Percentiles rank a stretch among this genome's conserved stretches.
Conservation (phyloP, 345 rosid genomes). For the Hevea brasiliensis region DNA sequence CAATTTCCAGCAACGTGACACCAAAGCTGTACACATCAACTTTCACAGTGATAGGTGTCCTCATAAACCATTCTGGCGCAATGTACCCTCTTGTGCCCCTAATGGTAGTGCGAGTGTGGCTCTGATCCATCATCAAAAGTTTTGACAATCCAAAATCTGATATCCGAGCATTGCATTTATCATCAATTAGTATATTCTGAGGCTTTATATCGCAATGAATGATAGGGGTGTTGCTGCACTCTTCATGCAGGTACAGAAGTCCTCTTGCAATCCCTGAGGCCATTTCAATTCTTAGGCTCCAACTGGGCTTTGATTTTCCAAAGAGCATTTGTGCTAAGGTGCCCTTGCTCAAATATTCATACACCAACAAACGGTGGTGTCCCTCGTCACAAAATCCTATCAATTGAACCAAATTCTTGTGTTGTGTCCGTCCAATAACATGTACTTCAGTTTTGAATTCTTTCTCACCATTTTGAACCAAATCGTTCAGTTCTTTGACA, state of each 20-base stretch:
- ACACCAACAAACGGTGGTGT: constrained; percentile 24
- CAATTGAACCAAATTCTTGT: constrained; percentile 39
- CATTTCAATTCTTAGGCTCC: constrained; percentile 21
- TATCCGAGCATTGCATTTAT: constrained; percentile 5
- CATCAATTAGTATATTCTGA: constrained; percentile 23
- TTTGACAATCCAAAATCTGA: constrained; percentile 27
- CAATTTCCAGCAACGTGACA: constrained; percentile 12
- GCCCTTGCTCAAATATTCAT: constrained; percentile 37
- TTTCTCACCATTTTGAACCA: constrained; percentile 13
- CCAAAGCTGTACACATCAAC: constrained; percentile 23
- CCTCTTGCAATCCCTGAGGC: constrained; percentile 21
- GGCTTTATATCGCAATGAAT: constrained; percentile 26
- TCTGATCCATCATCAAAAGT: constrained; percentile 11
- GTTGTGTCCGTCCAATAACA: constrained; percentile 33
- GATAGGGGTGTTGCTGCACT: constrained; percentile 3
- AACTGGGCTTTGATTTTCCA: constrained; percentile 13
- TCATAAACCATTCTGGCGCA: constrained; percentile 25
- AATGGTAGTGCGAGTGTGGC: not conserved
- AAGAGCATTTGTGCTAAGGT: constrained; percentile 22
- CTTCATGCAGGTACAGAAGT: constrained; percentile 21
- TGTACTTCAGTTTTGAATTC: constrained; percentile 30
- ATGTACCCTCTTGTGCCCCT: constrained; percentile 22
- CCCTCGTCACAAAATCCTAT: constrained; percentile 36
- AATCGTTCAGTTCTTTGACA: constrained; percentile 22
- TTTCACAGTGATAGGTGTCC: not conserved